These are phyloP conservation scores for Blumeria graminis DNA, from an alignment of 2,329 filamentous ascomycete genomes.

Conservation along the genomic window DNA sequence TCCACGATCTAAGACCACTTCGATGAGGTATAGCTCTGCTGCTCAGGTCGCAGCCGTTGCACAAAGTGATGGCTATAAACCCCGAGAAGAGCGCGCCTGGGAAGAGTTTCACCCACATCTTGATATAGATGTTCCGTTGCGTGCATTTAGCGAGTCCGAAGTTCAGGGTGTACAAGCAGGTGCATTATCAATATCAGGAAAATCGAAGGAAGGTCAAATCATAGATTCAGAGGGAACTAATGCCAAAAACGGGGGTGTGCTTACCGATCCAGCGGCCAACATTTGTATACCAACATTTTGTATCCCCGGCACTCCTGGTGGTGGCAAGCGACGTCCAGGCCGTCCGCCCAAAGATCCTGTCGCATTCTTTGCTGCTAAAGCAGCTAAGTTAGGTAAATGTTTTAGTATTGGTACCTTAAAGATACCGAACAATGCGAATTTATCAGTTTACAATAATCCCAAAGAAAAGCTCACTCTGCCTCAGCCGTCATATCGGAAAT, in stretches of 20 bases:
- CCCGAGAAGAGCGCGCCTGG: constrained; percentile 87
- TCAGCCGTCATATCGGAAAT: constrained; percentile 47
- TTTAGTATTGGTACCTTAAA: constrained; percentile 19
- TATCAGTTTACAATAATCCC: constrained; percentile 41
- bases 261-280: constrained; percentile 8
- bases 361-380: constrained; percentile 29
- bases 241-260: constrained; percentile 7
- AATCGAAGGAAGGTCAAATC: constrained; percentile 14
- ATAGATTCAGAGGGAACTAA: constrained; percentile 7
- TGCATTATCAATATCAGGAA: constrained; percentile 10
- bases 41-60: constrained; percentile 76
- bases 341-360: constrained; percentile 36
- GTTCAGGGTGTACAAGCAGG: constrained; percentile 42
- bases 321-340: constrained; percentile 33
- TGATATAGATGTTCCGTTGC: constrained; percentile 62
- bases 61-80: constrained; percentile 90
- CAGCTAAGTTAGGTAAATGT: constrained; percentile 14
- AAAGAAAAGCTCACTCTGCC: constrained; percentile 62
- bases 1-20: constrained; percentile 25
- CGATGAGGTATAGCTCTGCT: constrained; percentile 13
- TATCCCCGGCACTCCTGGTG: constrained; percentile 17
- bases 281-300: constrained; percentile 9
- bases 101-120: constrained; percentile 93
- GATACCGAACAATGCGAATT: constrained; percentile 41
- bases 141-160: constrained; percentile 59